phyloP scores from a whole-genome alignment of 2,329 filamentous ascomycete genomes.

The Ophiostoma australiae region DNA sequence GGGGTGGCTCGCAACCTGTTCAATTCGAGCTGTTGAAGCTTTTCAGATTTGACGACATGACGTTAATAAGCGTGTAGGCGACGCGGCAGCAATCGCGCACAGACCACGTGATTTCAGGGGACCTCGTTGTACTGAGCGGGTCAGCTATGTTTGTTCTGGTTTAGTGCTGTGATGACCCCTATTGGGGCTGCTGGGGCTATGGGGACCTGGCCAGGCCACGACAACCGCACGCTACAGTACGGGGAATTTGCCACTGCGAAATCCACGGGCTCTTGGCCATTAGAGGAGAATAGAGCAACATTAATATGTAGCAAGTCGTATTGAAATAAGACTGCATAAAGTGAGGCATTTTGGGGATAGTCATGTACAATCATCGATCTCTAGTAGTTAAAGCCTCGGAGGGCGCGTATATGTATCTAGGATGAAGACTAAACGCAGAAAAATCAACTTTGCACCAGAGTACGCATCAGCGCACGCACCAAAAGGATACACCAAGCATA shows the following conservation, averaged over 20 bases:
- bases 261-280: not conserved
- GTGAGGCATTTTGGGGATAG: not conserved
- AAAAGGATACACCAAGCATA: no score
- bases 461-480: no score
- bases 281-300: not conserved
- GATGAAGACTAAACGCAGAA: not conserved
- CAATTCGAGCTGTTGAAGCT: not conserved
- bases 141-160: not conserved
- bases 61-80: not conserved
- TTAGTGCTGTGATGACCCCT: not conserved
- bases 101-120: constrained; percentile 9
- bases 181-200: not conserved
- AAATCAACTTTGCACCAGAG: not conserved
- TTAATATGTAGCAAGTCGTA: not conserved
- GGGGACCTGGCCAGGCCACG: no score
- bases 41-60: not conserved
- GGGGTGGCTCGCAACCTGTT: not conserved
- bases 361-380: not conserved
- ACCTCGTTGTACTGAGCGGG: not conserved
- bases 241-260: not conserved
- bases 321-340: not conserved
- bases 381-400: not conserved
- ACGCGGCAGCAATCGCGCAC: not conserved
- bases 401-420: not conserved
- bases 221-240: not conserved